Percentiles rank a stretch among this genome's conserved stretches.
These are phyloP conservation scores for Bisporella sp. DNA, from an alignment of 2,329 filamentous ascomycete genomes.

Conservation along the genomic window DNA sequence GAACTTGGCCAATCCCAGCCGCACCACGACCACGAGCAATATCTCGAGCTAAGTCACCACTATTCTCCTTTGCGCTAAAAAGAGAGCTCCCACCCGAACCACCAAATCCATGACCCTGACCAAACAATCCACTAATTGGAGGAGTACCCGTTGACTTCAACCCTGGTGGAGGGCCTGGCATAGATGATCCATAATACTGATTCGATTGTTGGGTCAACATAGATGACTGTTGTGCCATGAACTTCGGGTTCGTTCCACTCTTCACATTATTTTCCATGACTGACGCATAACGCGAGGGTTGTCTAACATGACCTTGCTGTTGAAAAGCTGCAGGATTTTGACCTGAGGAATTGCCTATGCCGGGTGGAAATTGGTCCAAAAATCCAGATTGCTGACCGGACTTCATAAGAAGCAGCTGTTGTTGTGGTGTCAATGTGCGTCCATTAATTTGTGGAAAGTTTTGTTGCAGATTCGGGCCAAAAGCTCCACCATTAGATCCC, in stretches of 20 bases:
- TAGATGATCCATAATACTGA: slow-evolving; percentile 76
- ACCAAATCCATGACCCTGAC: slow-evolving; percentile 79
- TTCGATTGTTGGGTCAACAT: slow-evolving; percentile 63
- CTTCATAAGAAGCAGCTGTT: slow-evolving; percentile 55
- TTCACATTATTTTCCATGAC: slow-evolving; percentile 71
- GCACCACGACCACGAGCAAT: slow-evolving; percentile 65
- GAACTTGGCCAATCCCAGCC: slow-evolving; percentile 60
- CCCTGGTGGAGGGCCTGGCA: slow-evolving; percentile 89
- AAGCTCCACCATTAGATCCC: slow-evolving; percentile 42
- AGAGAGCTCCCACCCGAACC: slow-evolving; percentile 46
- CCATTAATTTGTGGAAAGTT: slow-evolving; percentile 54
- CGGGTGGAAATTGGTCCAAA: slow-evolving; percentile 52
- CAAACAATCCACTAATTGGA: slow-evolving; percentile 67
- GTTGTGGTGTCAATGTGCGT: slow-evolving; percentile 71
- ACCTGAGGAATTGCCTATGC: slow-evolving; percentile 39
- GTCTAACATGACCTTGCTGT: slow-evolving; percentile 66
- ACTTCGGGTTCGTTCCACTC: slow-evolving; percentile 68
- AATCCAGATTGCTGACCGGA: slow-evolving; percentile 38
- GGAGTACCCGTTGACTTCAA: slow-evolving; percentile 93
- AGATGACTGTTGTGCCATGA: slow-evolving; percentile 80
- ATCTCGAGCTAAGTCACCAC: slow-evolving; percentile 72
- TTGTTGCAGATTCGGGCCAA: slow-evolving; percentile 41
- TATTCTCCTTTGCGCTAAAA: slow-evolving; percentile 67
- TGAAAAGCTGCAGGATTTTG: slow-evolving; percentile 46
- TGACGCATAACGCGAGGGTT: slow-evolving; percentile 84